These are phyloP conservation scores for Sungouiella thailandica DNA, from an alignment of 805 yeast species.

Conservation along the genomic window DNA sequence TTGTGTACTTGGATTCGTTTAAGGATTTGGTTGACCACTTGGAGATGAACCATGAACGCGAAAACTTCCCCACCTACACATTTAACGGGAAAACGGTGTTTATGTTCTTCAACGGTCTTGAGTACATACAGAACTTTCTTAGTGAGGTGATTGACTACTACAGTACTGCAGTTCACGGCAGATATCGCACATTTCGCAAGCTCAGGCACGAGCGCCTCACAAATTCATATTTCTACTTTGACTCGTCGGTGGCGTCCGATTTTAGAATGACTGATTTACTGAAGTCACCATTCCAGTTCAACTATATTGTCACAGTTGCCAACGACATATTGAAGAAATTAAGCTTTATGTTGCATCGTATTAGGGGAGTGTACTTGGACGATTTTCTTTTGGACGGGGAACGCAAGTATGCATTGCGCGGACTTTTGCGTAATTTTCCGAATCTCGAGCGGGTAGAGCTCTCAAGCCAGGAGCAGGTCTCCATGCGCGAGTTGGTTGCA, in stretches of 20 bases:
- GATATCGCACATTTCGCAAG: conserved; percentile 3
- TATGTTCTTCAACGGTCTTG: conserved; percentile 35
- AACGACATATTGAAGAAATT: conserved; percentile 32
- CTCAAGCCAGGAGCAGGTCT: conserved; percentile 3
- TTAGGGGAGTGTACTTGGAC: conserved; percentile 29
- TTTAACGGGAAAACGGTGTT: conserved; percentile 29
- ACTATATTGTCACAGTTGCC: conserved; percentile 25
- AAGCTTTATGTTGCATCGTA: conserved; percentile 28
- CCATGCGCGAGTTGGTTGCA: conserved; percentile 2
- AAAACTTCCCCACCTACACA: too few species aligned
- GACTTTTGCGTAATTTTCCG: conserved; percentile 28
- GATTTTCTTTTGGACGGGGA: conserved; percentile 28
- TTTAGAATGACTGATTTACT: neutral
- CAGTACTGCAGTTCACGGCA: conserved; percentile 7
- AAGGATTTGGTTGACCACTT: conserved; percentile 17
- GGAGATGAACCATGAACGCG: conserved; percentile 2
- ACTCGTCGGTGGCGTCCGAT: conserved; percentile 18
- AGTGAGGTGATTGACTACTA: conserved; percentile 27
- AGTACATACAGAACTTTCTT: conserved; percentile 27
- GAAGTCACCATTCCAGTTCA: conserved; percentile 17
- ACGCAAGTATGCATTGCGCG: conserved; percentile 24
- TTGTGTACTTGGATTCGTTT: conserved; percentile 24
- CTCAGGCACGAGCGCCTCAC: conserved; percentile 12
- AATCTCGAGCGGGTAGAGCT: conserved; percentile 20
- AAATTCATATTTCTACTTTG: conserved; percentile 31